These are phyloP conservation scores for Malus hybrid DNA, from an alignment of 331 rosid species.

Conservation along the genomic window DNA sequence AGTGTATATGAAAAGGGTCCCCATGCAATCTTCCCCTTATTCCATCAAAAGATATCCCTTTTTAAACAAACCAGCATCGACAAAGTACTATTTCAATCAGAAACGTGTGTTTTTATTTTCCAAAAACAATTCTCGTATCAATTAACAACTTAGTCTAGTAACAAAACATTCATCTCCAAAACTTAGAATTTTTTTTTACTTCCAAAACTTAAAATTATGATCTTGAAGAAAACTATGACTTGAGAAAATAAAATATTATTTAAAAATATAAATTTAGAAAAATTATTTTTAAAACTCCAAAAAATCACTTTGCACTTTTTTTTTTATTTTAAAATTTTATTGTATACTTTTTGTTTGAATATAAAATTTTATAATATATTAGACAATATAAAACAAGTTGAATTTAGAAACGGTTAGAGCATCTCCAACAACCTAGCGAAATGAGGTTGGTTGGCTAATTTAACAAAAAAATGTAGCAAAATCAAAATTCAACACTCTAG, in stretches of 20 bases:
- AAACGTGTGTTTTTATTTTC: neutral
- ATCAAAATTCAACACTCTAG: too few species aligned
- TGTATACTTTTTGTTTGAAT: too few species aligned
- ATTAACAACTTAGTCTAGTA: neutral
- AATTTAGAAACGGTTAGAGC: too few species aligned
- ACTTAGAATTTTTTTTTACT: too few species aligned
- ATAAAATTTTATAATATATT: too few species aligned
- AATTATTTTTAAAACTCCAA: too few species aligned
- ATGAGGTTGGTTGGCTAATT: too few species aligned
- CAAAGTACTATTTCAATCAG: neutral
- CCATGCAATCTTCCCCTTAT: conserved; percentile 27
- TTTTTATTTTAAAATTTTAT: too few species aligned
- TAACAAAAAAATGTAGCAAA: too few species aligned
- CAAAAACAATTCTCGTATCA: neutral
- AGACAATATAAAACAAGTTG: neutral
- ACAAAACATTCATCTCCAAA: neutral
- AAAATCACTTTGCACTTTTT: neutral
- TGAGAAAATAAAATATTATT: neutral
- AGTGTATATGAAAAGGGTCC: conserved; percentile 12
- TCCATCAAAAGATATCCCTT: conserved; percentile 24
- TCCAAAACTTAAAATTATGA: neutral
- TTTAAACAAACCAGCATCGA: conserved; percentile 11
- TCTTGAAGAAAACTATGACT: too few species aligned
- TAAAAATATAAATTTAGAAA: too few species aligned
- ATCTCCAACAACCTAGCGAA: too few species aligned